phyloP scores from a whole-genome alignment of 140 eudicot species.

The Cichorium intybus region DNA sequence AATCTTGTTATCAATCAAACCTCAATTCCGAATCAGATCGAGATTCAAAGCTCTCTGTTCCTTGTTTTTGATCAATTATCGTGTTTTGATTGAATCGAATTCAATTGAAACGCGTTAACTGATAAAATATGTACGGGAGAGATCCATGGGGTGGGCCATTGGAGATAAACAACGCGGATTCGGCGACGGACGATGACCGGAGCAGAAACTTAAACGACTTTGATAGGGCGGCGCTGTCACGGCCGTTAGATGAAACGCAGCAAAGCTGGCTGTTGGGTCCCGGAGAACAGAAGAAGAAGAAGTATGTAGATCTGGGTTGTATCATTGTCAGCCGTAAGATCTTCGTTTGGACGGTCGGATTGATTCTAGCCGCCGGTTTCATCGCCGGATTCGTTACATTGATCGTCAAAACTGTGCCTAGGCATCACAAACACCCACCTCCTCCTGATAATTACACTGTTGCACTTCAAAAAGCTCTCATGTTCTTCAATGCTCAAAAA shows the following conservation, averaged over 20 bases:
- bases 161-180: slow-evolving; percentile 83
- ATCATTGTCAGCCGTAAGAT: slow-evolving; percentile 86
- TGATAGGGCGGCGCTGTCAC: slow-evolving; percentile 80
- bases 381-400: slow-evolving; percentile 64
- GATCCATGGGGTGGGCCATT: slow-evolving; percentile 99
- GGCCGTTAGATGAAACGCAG: slow-evolving; percentile 90
- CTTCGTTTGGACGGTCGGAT: slow-evolving; percentile 83
- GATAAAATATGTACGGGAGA: slow-evolving; percentile 70
- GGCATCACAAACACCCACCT: slow-evolving; percentile 59
- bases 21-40: not conserved
- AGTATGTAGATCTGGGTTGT: slow-evolving; percentile 93
- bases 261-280: slow-evolving; percentile 98
- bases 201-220: slow-evolving; percentile 80
- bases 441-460: slow-evolving; percentile 86
- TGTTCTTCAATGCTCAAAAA: slow-evolving; percentile 83
- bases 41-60: not conserved
- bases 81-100: not conserved
- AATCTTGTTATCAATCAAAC: not conserved
- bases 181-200: slow-evolving; percentile 91
- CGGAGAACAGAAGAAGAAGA: slow-evolving; percentile 91
- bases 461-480: slow-evolving; percentile 70
- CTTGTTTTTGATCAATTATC: not conserved
- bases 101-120: not conserved
- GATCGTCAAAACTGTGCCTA: slow-evolving; percentile 72
- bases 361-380: slow-evolving; percentile 70